A percentile compares a stretch with the other conserved stretches of the same genome.
Conservation (phyloP, 1,284 basidiomycete genomes). For the Heimioporus retisporus region DNA sequence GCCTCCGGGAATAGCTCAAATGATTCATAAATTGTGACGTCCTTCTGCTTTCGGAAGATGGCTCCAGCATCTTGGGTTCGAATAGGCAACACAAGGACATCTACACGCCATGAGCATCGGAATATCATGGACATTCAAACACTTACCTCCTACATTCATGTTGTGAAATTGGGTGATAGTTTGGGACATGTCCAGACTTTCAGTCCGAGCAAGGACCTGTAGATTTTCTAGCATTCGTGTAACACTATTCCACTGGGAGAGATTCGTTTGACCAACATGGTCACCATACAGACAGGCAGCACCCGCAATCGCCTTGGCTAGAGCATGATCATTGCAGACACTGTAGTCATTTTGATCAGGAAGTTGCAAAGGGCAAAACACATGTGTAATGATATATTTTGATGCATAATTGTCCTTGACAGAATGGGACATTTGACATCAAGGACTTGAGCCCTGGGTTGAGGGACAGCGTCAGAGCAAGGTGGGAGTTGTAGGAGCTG, state of each 20-base stretch:
- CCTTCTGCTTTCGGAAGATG: slow-evolving; percentile 34
- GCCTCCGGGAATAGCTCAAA: slow-evolving; percentile 41
- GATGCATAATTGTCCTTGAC: not conserved
- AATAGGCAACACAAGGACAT: slow-evolving; percentile 38
- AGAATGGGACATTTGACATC: not conserved
- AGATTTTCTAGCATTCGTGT: slow-evolving; percentile 21
- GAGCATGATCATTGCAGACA: slow-evolving; percentile 13
- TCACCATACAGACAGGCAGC: slow-evolving; percentile 12
- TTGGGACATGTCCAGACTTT: not conserved
- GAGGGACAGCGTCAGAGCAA: too few species aligned
- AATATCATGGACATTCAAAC: not conserved
- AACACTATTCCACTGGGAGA: slow-evolving; percentile 16
- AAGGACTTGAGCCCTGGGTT: too few species aligned
- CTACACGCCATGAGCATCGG: slow-evolving; percentile 8
- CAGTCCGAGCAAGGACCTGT: not conserved
- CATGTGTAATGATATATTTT: slow-evolving; percentile 27
- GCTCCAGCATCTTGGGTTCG: slow-evolving; percentile 48
- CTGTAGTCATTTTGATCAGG: slow-evolving; percentile 27
- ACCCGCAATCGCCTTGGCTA: slow-evolving; percentile 11
- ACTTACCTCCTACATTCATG: slow-evolving; percentile 31
- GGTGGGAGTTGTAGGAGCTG: too few species aligned
- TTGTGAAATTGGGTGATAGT: slow-evolving; percentile 13
- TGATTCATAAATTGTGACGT: slow-evolving; percentile 37
- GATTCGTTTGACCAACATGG: not conserved
- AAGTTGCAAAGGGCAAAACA: slow-evolving; percentile 31